Percentiles rank a stretch among this genome's conserved stretches.
Conservation (phyloP, 2,329 filamentous ascomycete genomes). For the Pyrenochaeta sp. region DNA sequence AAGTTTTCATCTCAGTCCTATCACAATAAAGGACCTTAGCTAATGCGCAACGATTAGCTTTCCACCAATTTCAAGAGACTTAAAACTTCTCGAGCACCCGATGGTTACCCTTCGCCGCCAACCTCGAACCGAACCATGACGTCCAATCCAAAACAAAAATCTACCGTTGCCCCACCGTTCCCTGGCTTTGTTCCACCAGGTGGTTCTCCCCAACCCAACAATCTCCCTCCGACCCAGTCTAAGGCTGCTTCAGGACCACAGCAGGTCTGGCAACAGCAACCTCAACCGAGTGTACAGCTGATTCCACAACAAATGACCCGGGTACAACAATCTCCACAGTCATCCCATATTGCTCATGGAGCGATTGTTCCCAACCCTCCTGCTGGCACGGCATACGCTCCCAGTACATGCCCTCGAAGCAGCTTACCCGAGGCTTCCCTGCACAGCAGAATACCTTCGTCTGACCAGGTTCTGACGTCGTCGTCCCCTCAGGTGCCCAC, state of each 20-base stretch:
- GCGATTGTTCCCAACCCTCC: not conserved
- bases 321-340: not conserved
- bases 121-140: not conserved
- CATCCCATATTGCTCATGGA: not conserved
- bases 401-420: not conserved
- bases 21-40: not conserved
- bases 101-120: not conserved
- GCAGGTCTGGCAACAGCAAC: not conserved
- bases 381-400: not conserved
- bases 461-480: not conserved
- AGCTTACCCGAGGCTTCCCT: too few relatives aligned
- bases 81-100: not conserved
- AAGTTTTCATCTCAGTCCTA: not conserved
- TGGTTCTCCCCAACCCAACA: not conserved
- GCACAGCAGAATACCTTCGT: not conserved
- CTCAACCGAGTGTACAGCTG: not conserved
- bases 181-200: not conserved
- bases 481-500: too few relatives aligned
- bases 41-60: not conserved
- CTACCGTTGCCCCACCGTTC: not conserved
- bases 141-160: not conserved
- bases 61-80: not conserved
- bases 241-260: not conserved
- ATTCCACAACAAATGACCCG: not conserved
- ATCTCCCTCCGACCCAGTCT: not conserved